Percentiles rank a stretch among this genome's conserved stretches.
phyloP scores from a whole-genome alignment of 2,329 filamentous ascomycete species.

The Colletotrichum sp. region DNA sequence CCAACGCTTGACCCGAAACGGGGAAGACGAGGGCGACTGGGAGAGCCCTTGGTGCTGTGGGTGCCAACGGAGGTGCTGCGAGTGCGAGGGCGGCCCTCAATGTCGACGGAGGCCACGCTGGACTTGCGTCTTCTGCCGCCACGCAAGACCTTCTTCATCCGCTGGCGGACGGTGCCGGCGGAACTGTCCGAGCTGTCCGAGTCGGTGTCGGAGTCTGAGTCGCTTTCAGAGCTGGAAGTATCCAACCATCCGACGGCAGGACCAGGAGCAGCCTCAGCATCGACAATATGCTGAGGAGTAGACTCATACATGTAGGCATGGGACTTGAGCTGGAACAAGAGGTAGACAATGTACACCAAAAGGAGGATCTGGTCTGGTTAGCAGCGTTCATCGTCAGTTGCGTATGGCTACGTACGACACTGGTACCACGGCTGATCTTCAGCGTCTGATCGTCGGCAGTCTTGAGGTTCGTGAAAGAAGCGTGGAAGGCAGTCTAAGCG shows the following conservation, averaged over 20 bases:
- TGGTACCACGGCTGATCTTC: constrained; percentile 88
- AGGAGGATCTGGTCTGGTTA: constrained; percentile 66
- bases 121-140: constrained; percentile 77
- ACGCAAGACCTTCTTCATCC: constrained; percentile 77
- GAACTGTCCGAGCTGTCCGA: constrained; percentile 67
- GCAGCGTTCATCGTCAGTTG: background rate
- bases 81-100: constrained; percentile 33
- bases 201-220: constrained; percentile 69
- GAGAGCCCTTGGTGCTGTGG: constrained; percentile 40
- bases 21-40: constrained; percentile 38
- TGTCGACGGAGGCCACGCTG: constrained; percentile 72
- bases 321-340: constrained; percentile 90
- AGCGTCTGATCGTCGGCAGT: constrained; percentile 75
- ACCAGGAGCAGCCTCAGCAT: constrained; percentile 87
- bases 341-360: constrained; percentile 81
- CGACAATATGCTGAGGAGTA: constrained; percentile 90
- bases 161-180: constrained; percentile 71
- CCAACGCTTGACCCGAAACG: constrained; percentile 40
- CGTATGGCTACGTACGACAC: constrained; percentile 65
- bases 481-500: constrained; percentile 82
- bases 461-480: constrained; percentile 71
- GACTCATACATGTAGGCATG: constrained; percentile 93
- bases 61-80: constrained; percentile 49
- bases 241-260: constrained; percentile 84
- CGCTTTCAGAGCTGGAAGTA: constrained; percentile 63